Evolutionary conservation across 2,329 filamentous ascomycete genomes (phyloP).

Genomic region (Fusarium dimerum): DNA sequence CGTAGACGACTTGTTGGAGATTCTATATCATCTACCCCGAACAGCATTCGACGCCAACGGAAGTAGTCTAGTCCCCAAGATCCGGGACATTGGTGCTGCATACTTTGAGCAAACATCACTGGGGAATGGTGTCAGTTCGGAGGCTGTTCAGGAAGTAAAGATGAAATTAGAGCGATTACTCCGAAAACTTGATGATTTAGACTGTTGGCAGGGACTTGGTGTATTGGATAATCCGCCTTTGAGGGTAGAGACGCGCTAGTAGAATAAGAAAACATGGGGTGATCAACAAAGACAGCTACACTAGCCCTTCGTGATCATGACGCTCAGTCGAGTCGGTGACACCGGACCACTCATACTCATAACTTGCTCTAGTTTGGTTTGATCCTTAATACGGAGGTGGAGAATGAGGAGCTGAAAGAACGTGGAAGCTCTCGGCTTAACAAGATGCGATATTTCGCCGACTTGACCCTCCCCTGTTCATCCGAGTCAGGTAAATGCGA

Average conservation of each 20-base stretch:
- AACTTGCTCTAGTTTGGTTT: too few relatives aligned
- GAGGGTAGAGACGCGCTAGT: neutral
- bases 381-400: neutral
- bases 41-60: slow-evolving; percentile 37
- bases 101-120: slow-evolving; percentile 34
- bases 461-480: neutral
- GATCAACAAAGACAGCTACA: neutral
- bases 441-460: slow-evolving; percentile 1
- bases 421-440: neutral
- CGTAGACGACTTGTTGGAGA: slow-evolving; percentile 38
- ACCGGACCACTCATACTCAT: too few relatives aligned
- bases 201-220: slow-evolving; percentile 32
- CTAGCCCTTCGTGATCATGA: too few relatives aligned
- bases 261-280: neutral
- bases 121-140: slow-evolving; percentile 2
- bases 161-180: slow-evolving; percentile 31
- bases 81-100: slow-evolving; percentile 38
- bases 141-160: slow-evolving; percentile 11
- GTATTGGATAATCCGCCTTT: slow-evolving; percentile 5
- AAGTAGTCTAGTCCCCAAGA: slow-evolving; percentile 36
- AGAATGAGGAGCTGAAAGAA: slow-evolving; percentile 2
- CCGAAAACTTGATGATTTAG: slow-evolving; percentile 33
- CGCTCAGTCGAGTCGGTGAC: too few relatives aligned
- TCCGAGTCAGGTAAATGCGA: slow-evolving; percentile 4
- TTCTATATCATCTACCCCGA: slow-evolving; percentile 35